Base-by-base conservation (phyloP, 2,329 filamentous ascomycete species). In the Pseudogymnoascus sp. region DNA sequence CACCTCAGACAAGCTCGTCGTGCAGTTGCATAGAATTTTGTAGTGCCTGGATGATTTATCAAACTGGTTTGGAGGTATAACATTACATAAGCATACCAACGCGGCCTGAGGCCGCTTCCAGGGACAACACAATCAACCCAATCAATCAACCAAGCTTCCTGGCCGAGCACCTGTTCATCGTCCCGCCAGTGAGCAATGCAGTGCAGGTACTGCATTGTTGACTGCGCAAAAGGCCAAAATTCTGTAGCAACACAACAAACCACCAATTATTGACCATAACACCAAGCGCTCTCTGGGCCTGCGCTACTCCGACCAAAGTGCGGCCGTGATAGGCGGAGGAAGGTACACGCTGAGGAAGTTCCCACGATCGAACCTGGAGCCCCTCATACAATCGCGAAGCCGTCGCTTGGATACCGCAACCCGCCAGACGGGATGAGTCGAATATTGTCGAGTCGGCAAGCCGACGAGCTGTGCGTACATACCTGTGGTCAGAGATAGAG, bases 391-490 rank as follows among this genome's bases (percentile, higher is more conserved):
- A 33, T 55, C 49, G 49, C 49, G 19, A 55, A 55, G n/a, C 14
- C 49, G 28, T 33, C 49, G 49, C 49, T 9, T 33, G 28, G 49
- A 55, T 9, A 55, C 28, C 49, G 33, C 49, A 55, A 55, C 49
- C 49, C 25, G 25, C 49, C 49, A 6, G 49, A 33, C 49, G 61
- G 49, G 39, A 55, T 55, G 49, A 55, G 49, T 55, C 58, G 38
- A 41, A 60, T 60, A 60, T 12, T 92, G 75, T 90, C 88, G 62
- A 78, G 81, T 70, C 84, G 88, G 71, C 90, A 93, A 80, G 89
- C 89, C 66, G 90, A 92, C 77, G 89, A 92, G 81, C 85, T 92
- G 89, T 91, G 81, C 75, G 88, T 82, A 66, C 62, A 62, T 59
- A 60, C 58, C 19, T 55, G 52, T 55, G 25, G 52, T 42, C 45